phyloP scores from a whole-genome alignment of 148 eudicot species.

The Diospyros lotus region DNA sequence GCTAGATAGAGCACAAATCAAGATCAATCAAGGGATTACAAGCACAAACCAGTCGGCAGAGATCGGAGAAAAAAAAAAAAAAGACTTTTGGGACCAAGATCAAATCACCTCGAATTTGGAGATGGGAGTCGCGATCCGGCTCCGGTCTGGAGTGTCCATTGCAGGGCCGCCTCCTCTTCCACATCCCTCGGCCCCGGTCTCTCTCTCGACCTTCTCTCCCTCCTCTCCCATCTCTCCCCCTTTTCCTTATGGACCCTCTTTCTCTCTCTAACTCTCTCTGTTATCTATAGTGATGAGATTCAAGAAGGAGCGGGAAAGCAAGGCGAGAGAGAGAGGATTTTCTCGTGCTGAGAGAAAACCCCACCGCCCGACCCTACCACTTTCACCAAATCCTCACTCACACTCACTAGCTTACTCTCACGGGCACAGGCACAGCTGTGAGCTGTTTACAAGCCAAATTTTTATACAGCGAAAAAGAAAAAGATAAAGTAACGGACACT shows the following conservation, averaged over 20 bases:
- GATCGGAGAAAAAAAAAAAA: slow-evolving; percentile 6
- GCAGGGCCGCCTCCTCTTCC: slow-evolving; percentile 8
- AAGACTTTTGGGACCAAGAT: slow-evolving; percentile 2
- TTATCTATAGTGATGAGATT: neutral
- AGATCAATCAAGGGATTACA: neutral
- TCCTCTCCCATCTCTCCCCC: neutral
- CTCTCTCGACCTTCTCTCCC: neutral
- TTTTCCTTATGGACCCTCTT: neutral
- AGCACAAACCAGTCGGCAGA: neutral
- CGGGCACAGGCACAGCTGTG: neutral
- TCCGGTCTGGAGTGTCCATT: slow-evolving; percentile 9
- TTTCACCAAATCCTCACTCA: neutral
- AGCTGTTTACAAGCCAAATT: neutral
- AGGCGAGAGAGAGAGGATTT: slow-evolving; percentile 6
- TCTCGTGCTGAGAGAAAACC: slow-evolving; percentile 11
- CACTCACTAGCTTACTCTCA: neutral
- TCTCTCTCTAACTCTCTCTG: neutral
- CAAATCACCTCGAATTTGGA: slow-evolving; percentile 10
- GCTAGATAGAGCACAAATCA: neutral
- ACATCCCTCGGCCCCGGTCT: neutral
- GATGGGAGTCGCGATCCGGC: neutral
- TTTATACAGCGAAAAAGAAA: neutral
- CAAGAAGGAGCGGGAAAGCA: slow-evolving; percentile 11
- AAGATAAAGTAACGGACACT: slow-evolving; percentile 1
- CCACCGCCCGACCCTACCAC: neutral